These are phyloP conservation scores for Sarocladium strictum DNA, from an alignment of 2,329 filamentous ascomycete genomes.

Conservation along the genomic window DNA sequence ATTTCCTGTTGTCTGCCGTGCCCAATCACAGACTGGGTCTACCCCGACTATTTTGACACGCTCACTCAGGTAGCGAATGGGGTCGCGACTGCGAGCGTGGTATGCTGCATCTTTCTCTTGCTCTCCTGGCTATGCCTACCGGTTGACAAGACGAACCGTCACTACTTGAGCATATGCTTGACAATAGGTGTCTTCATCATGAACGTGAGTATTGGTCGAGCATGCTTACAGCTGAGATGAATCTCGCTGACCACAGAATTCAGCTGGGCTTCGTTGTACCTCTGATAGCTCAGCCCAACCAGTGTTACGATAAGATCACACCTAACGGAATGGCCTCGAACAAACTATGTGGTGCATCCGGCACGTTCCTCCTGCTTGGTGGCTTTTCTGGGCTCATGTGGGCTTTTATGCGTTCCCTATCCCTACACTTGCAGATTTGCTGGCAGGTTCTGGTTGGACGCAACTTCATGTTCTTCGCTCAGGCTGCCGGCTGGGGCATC, in stretches of 20 bases:
- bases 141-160: slow-evolving; percentile 81
- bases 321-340: slow-evolving; percentile 86
- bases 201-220: slow-evolving; percentile 53
- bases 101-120: slow-evolving; percentile 69
- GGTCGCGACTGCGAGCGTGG: slow-evolving; percentile 69
- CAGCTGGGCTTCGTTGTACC: slow-evolving; percentile 89
- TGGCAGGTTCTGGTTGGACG: slow-evolving; percentile 90
- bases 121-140: slow-evolving; percentile 76
- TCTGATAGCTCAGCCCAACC: slow-evolving; percentile 66
- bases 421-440: slow-evolving; percentile 94
- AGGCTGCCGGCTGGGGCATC: slow-evolving; percentile 77
- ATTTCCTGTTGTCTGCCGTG: slow-evolving; percentile 83
- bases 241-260: neutral
- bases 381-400: slow-evolving; percentile 82
- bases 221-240: neutral
- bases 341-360: slow-evolving; percentile 79
- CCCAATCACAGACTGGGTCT: slow-evolving; percentile 73
- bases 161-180: slow-evolving; percentile 88
- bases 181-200: slow-evolving; percentile 70
- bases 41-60: slow-evolving; percentile 52
- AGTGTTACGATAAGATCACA: slow-evolving; percentile 87
- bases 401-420: slow-evolving; percentile 85
- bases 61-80: slow-evolving; percentile 69
- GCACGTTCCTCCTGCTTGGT: slow-evolving; percentile 77
- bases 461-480: slow-evolving; percentile 82